A percentile compares a stretch with the other conserved stretches of the same genome.
Evolutionary conservation across 768 basidiomycete species (phyloP).

Genomic region (Amanita pseudoporphyria): DNA sequence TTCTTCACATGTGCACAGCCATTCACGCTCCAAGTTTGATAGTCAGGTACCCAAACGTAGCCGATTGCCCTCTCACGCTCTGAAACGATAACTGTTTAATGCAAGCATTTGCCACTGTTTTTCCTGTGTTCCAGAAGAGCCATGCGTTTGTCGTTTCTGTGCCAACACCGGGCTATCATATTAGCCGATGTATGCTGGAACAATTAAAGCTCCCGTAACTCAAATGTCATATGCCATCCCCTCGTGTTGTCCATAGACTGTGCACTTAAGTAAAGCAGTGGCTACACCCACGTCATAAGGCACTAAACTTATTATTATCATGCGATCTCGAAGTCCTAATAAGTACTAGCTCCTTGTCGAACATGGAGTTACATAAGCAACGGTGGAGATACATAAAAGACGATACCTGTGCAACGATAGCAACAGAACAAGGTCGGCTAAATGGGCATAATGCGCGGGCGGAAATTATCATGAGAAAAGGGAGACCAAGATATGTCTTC

Average conservation of each 20-base stretch:
- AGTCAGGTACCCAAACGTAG: neutral
- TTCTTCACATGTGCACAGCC: neutral
- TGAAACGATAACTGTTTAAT: neutral
- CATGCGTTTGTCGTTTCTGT: neutral
- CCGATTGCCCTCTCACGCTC: too few species aligned
- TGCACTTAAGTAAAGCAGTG: too few species aligned
- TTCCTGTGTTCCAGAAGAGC: neutral
- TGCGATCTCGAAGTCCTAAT: neutral
- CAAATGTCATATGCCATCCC: neutral
- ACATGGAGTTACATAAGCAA: neutral
- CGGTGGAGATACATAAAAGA: neutral
- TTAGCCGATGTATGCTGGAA: neutral
- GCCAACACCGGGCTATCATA: neutral
- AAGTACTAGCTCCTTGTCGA: conserved; percentile 1
- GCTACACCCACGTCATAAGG: neutral
- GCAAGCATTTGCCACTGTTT: neutral
- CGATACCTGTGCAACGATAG: neutral
- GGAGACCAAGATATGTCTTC: conserved; percentile 2
- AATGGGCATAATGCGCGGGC: neutral
- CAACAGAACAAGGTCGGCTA: neutral
- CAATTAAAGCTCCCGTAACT: neutral
- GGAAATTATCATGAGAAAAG: conserved; percentile 3
- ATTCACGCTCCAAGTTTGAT: too few species aligned
- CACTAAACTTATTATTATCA: neutral
- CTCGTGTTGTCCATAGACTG: neutral